phyloP scores from a whole-genome alignment of 257 asterid genomes.

The Penstemon davidsonii region DNA sequence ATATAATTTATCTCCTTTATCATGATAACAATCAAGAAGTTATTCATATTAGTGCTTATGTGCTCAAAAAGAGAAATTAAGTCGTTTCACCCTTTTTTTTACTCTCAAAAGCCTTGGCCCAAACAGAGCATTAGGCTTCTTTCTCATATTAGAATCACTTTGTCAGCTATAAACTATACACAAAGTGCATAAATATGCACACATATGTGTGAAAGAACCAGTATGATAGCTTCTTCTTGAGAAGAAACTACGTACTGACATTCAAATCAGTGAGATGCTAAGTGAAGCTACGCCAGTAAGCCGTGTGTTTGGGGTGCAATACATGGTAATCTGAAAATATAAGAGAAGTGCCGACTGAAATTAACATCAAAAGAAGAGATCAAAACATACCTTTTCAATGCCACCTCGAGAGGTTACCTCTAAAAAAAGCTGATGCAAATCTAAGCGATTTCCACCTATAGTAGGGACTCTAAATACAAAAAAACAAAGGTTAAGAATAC shows the following conservation, averaged over 20 bases:
- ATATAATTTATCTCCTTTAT: not conserved
- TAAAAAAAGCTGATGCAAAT: conserved; percentile 78
- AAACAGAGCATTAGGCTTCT: not conserved
- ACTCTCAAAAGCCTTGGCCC: not conserved
- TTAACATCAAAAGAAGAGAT: conserved; percentile 5
- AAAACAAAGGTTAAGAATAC: conserved; percentile 19
- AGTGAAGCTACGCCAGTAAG: conserved; percentile 2
- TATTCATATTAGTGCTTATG: not conserved
- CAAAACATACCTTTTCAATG: conserved; percentile 71
- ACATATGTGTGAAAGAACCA: not conserved
- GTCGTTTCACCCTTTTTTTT: not conserved
- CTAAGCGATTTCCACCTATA: conserved; percentile 70
- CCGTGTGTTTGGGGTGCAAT: not conserved
- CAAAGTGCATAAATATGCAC: not conserved
- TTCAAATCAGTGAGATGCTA: conserved; percentile 3
- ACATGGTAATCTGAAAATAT: not conserved
- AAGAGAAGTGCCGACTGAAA: conserved; percentile 1
- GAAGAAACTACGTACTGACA: not conserved
- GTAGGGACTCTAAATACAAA: conserved; percentile 64
- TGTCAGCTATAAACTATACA: not conserved
- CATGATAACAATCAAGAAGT: not conserved
- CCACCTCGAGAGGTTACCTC: conserved; percentile 97
- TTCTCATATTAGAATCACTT: not conserved
- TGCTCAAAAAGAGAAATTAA: not conserved
- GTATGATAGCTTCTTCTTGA: not conserved